Base-by-base conservation (phyloP, 2,329 filamentous ascomycete genomes). In the Colletotrichum chrysophilum region DNA sequence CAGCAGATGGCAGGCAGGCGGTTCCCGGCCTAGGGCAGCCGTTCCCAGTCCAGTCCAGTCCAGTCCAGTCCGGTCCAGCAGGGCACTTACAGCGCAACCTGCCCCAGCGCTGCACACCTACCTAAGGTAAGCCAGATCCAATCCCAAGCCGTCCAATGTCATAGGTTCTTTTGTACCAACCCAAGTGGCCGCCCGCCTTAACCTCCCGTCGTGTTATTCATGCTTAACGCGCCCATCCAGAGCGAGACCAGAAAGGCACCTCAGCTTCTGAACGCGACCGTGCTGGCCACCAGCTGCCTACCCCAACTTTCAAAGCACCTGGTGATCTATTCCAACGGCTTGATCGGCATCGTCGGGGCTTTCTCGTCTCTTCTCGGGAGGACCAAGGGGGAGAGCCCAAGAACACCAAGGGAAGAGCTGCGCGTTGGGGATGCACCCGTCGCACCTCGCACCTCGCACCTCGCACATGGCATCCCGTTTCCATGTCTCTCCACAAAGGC, bases 281-380 rank as follows among this genome's bases (percentile, higher is more conserved):
- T 69, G 61, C 61, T 56, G 66, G 66, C 21, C 16, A 32, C n/a
- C 43, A 52, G 43, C 43, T 21, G 43, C 67, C 16, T 73, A 70
- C 66, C 56, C 71, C 66, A 70, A 43, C 71, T 66, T 52, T n/a
- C 6, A n/a, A 18, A 13, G 21, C 24, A 61, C 18, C 55, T 36
- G 34, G 28, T 60, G 32, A 48, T 48, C 55, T 61, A 60, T 56
- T 24, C 36, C 61, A 60, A 65, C 71, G 66, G 66, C 58, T 66
- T 64, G 43, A 26, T 75, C 73, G 73, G 70, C 70, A 75, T 67
- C 56, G 26, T 72, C 73, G 69, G 73, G 69, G 62, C 62, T 72
- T 75, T 72, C 73, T 72, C 73, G 68, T 75, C 34, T 62, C 61
- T 14, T n/a, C 30, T 75, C 72, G 72, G 62, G 61, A 38, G 56